phyloP scores from a whole-genome alignment of 768 basidiomycete genomes.

The Suillus hirtellus region DNA sequence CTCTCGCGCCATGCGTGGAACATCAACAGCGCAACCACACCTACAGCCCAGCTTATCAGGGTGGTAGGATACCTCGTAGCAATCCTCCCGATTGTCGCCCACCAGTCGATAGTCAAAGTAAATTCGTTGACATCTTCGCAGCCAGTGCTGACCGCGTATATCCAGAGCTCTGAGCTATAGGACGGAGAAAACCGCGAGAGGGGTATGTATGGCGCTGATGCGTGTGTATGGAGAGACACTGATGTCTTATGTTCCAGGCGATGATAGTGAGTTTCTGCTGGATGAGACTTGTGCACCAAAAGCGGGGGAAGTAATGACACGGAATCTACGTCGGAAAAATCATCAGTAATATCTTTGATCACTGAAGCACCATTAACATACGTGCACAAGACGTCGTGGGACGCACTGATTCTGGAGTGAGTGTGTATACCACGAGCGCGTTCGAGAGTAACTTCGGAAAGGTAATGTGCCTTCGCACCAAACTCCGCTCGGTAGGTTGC shows the following conservation, averaged over 20 bases:
- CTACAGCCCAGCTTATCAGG: constrained; percentile 71
- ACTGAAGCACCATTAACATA: constrained; percentile 13
- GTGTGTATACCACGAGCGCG: constrained; percentile 64
- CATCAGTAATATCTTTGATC: constrained; percentile 12
- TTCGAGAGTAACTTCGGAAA: constrained; percentile 61
- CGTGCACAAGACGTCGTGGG: constrained; percentile 30
- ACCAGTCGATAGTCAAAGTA: constrained; percentile 66
- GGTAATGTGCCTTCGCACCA: constrained; percentile 43
- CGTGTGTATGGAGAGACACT: constrained; percentile 63
- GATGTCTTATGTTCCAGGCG: constrained; percentile 40
- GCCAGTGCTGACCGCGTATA: constrained; percentile 55
- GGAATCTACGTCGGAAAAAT: constrained; percentile 35
- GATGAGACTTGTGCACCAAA: constrained; percentile 60
- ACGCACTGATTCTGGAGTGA: constrained; percentile 36
- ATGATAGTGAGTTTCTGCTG: constrained; percentile 68
- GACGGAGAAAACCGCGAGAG: constrained; percentile 16
- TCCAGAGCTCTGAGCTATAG: constrained; percentile 50
- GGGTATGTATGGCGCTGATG: constrained; percentile 63
- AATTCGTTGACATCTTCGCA: constrained; percentile 47
- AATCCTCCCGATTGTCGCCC: constrained; percentile 67
- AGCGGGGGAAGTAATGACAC: constrained; percentile 57
- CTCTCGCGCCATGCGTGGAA: constrained; percentile 49
- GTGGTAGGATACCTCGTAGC: constrained; percentile 76
- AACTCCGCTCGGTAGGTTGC: constrained; percentile 24
- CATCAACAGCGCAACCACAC: constrained; percentile 60